Percentiles rank a stretch among this genome's conserved stretches.
Conservation (phyloP, 148 eudicot genomes). For the Chenopodium quinoa region DNA sequence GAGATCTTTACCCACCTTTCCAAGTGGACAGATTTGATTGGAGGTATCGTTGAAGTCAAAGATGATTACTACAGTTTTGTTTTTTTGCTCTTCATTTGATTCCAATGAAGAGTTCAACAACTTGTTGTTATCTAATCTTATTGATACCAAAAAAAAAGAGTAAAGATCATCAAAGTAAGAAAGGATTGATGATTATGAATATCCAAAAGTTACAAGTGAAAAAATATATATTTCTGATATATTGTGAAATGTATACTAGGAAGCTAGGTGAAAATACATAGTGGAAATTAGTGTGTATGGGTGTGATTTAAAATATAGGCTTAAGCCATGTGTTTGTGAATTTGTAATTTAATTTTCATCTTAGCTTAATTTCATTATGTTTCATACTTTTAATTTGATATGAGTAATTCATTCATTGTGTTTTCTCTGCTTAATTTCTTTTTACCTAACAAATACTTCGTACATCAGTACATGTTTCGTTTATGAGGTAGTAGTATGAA, state of each 20-base stretch:
- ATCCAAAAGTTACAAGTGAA: not conserved
- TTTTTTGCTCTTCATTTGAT: constrained; percentile 19
- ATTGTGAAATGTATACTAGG: not conserved
- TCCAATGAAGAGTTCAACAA: constrained; percentile 51
- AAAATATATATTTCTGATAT: not conserved
- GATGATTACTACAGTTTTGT: constrained; percentile 7
- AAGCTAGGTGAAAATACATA: not conserved
- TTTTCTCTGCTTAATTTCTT: no score
- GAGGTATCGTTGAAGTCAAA: constrained; percentile 27
- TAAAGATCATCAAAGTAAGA: not conserved
- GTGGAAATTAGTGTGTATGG: not conserved
- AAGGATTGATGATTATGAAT: not conserved
- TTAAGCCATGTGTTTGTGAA: not conserved
- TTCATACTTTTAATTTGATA: not conserved
- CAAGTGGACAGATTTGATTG: constrained; percentile 38
- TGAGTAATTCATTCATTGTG: no score
- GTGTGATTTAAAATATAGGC: not conserved
- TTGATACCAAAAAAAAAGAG: constrained; percentile 11
- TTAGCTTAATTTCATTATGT: not conserved
- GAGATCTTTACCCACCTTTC: constrained; percentile 67
- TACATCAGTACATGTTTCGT: no score
- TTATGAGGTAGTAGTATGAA: no score
- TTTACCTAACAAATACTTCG: no score
- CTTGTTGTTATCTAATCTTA: constrained; percentile 48
- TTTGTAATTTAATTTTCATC: not conserved